Evolutionary conservation across 164 flowering plant genomes (phyloP).

Genomic region (Aristolochia californica): DNA sequence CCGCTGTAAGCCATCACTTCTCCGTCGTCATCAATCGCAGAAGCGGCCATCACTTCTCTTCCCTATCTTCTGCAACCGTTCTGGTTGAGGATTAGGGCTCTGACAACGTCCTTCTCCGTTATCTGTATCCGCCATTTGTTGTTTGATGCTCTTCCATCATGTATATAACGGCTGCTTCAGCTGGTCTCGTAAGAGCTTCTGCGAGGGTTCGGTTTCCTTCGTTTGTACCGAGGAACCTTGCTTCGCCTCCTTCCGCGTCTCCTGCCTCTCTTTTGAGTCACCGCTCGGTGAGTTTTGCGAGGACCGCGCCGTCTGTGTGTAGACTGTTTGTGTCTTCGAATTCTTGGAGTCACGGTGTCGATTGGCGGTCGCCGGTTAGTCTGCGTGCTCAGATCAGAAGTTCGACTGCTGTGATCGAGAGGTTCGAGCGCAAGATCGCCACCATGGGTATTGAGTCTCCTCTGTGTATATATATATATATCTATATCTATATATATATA

Average conservation of each 20-base stretch:
- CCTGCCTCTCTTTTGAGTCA: conserved; percentile 9
- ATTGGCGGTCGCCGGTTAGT: conserved; percentile 54
- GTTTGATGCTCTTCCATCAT: conserved; percentile 12
- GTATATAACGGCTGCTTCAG: conserved; percentile 14
- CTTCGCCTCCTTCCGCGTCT: conserved; percentile 10
- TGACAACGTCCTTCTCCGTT: background rate
- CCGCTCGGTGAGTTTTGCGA: conserved; percentile 13
- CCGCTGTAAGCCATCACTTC: too few species aligned
- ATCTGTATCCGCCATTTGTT: background rate
- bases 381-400: conserved; percentile 56
- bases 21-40: conserved; percentile 5
- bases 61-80: conserved; percentile 2
- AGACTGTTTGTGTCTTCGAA: conserved; percentile 22
- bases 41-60: conserved; percentile 4
- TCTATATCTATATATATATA: too few species aligned
- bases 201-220: conserved; percentile 22
- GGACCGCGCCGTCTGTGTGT: conserved; percentile 5
- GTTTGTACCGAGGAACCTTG: conserved; percentile 7
- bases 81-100: conserved; percentile 5
- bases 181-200: conserved; percentile 17
- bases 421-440: conserved; percentile 47
- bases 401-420: conserved; percentile 38
- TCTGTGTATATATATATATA: too few species aligned
- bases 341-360: conserved; percentile 44
- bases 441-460: conserved; percentile 21